phyloP scores from a whole-genome alignment of 1,139 yeast genomes.

The Hansenula sp. region DNA sequence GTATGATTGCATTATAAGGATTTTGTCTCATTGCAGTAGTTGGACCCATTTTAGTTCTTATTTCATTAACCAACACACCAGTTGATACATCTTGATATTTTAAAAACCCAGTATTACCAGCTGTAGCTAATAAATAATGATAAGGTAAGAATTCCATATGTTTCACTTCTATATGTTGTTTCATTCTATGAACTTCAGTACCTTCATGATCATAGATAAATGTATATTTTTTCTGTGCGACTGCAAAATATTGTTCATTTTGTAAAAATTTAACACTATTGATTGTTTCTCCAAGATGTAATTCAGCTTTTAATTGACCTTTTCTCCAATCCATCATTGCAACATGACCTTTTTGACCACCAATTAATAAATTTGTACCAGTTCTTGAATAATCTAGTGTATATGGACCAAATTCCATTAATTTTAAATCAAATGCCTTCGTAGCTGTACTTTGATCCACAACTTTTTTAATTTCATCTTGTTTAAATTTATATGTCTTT shows the following conservation, averaged over 20 bases:
- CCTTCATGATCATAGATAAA: conserved; percentile 91
- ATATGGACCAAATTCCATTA: conserved; percentile 87
- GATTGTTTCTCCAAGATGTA: conserved; percentile 83
- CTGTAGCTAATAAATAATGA: conserved; percentile 82
- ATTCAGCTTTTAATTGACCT: conserved; percentile 76
- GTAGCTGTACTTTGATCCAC: conserved; percentile 76
- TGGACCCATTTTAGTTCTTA: conserved; percentile 86
- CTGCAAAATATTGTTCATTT: conserved; percentile 91
- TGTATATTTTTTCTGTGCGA: conserved; percentile 92
- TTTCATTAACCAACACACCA: conserved; percentile 79
- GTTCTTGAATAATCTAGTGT: conserved; percentile 75
- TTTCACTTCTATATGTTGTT: conserved; percentile 84
- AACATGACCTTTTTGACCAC: conserved; percentile 91
- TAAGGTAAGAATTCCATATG: conserved; percentile 85
- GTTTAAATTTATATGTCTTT: conserved; percentile 79
- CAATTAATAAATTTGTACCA: conserved; percentile 80
- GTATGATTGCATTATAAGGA: conserved; percentile 94
- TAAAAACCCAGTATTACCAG: conserved; percentile 83
- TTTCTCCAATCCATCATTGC: conserved; percentile 96
- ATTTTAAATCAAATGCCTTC: conserved; percentile 69
- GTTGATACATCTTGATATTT: conserved; percentile 96
- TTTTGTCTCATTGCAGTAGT: conserved; percentile 85
- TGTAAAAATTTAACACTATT: conserved; percentile 88
- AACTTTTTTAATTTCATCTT: conserved; percentile 69
- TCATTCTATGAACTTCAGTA: conserved; percentile 84